Evolutionary conservation across 1,139 yeast species (phyloP).

Genomic region (Debaryomyces coudertii): DNA sequence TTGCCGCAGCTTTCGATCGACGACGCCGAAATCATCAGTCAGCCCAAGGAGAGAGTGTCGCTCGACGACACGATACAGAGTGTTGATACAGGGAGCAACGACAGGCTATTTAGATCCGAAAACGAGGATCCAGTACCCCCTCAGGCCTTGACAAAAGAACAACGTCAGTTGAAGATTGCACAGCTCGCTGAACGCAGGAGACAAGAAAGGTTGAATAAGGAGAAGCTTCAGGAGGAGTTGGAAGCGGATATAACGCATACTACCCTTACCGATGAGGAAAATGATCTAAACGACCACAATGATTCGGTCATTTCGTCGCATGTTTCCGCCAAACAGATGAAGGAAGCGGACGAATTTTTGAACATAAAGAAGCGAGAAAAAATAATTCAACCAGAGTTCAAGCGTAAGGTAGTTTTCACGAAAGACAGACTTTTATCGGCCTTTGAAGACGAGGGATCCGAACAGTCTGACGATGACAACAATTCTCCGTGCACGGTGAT

Average conservation of each 20-base stretch:
- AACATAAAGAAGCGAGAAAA: constrained; percentile 39
- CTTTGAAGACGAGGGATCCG: constrained; percentile 36
- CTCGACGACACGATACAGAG: background rate
- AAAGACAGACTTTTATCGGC: constrained; percentile 37
- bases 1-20: constrained; percentile 18
- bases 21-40: constrained; percentile 15
- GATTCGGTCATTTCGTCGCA: constrained; percentile 23
- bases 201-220: constrained; percentile 23
- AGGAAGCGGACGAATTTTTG: constrained; percentile 39
- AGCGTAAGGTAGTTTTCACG: constrained; percentile 32
- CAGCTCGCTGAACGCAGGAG: constrained; percentile 28
- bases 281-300: constrained; percentile 31
- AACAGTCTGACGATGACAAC: constrained; percentile 17
- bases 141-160: constrained; percentile 21
- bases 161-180: constrained; percentile 27
- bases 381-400: constrained; percentile 39
- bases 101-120: constrained; percentile 9
- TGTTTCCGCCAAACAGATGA: constrained; percentile 27
- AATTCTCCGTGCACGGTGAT: constrained; percentile 10
- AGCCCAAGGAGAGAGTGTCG: background rate
- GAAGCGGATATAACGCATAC: constrained; percentile 39
- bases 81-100: background rate
- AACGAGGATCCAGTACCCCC: constrained; percentile 13
- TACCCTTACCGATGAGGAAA: constrained; percentile 47
- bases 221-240: constrained; percentile 24